Conservation (phyloP, 1,284 basidiomycete genomes). For the Microbotryomycetes sp. region DNA sequence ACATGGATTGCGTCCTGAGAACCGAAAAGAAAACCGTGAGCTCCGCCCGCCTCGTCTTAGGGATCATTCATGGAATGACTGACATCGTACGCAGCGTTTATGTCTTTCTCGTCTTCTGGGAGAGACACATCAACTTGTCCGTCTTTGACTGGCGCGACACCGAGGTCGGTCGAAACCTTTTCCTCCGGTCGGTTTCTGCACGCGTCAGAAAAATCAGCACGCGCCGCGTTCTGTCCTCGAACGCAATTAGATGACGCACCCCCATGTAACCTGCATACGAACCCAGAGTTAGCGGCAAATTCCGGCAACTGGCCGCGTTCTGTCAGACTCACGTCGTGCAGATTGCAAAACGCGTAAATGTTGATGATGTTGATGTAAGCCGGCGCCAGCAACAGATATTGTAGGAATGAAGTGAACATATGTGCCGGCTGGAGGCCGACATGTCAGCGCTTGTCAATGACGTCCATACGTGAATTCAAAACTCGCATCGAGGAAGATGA, state of each 20-base stretch:
- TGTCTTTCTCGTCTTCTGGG: conserved; percentile 73
- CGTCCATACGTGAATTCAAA: conserved; percentile 22
- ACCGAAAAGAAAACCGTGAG: background rate
- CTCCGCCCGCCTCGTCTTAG: too few species aligned
- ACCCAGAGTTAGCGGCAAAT: too few species aligned
- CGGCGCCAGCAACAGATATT: conserved; percentile 88
- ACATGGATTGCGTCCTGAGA: conserved; percentile 63
- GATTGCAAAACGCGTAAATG: conserved; percentile 57
- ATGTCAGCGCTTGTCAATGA: background rate
- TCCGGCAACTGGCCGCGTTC: background rate
- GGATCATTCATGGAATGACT: background rate
- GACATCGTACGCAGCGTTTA: conserved; percentile 68
- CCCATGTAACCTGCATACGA: conserved; percentile 14
- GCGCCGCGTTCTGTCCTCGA: conserved; percentile 4
- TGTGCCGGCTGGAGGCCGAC: conserved; percentile 71
- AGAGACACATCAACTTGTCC: conserved; percentile 73
- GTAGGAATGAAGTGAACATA: conserved; percentile 76
- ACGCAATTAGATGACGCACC: background rate
- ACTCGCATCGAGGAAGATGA: conserved; percentile 65
- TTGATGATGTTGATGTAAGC: conserved; percentile 88
- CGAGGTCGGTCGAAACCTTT: conserved; percentile 31
- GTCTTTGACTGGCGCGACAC: conserved; percentile 35
- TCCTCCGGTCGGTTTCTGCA: conserved; percentile 36
- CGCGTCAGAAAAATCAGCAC: background rate
- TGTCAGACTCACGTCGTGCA: conserved; percentile 43